Evolutionary conservation across 345 rosid genomes (phyloP), one percentile per base, ranked within the genome.

Genomic region (Pugionium cornutum): DNA sequence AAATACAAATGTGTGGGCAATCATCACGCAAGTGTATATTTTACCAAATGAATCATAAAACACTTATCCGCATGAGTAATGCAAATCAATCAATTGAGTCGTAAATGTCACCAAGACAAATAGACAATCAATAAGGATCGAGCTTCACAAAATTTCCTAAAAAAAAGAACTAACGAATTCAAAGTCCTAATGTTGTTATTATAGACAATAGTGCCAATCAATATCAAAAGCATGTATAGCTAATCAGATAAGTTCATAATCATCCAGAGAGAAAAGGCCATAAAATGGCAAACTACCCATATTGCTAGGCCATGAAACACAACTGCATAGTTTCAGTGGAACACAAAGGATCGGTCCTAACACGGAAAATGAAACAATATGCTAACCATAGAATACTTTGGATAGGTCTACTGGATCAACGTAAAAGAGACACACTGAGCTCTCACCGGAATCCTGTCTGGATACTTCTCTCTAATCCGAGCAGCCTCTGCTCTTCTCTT

Each of bases 401-500:
- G 4, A 30, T 18, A 51, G 2, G 4, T 32, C 7, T 27, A 11
- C 9, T 0, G 4, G 1, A 29, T 4, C 34, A 39, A 18, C 2
- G 2, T 26, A 10, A 0, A 28, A 30, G 52, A 45, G 36, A 62
- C 11, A 33, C 40, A 36, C 28, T 26, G 52, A 57, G 65, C 45
- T 69, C 91, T 88, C 76, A 91, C 98, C 72, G 98, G 98, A 70
- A 91, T 85, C 37, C 98, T 89, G 75, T 91, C 98, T 9, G 95
- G 84, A 80, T 91, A 91, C 51, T 91, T 91, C 68, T 89, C 98
- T 80, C 95, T 84, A 65, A 89, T 91, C 83, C 98, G 83, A 49
- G 96, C 92, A 79, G 95, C 96, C 80, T 89, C 98, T 0, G 98
- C 98, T 8, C 83, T 73, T 75, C 98, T 89, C 84, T 91, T 91